Conservation (phyloP, 768 basidiomycete species). For the Calocybe cyanea region DNA sequence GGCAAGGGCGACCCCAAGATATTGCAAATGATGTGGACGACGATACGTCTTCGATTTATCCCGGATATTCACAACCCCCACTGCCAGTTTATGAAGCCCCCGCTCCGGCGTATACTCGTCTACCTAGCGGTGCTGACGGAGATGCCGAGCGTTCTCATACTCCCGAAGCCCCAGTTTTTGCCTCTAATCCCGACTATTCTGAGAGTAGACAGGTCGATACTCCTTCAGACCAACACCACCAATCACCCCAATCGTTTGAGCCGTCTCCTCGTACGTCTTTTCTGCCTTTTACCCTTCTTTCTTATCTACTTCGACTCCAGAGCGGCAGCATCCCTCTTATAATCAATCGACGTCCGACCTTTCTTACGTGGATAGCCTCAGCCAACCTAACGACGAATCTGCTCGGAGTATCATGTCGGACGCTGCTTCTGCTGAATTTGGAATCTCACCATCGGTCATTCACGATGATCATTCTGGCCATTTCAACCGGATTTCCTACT, state of each 20-base stretch:
- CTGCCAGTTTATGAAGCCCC: constrained; percentile 7
- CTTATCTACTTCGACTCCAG: constrained; percentile 1
- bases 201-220: background rate
- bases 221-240: constrained; percentile 2
- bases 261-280: constrained; percentile 1
- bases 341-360: constrained; percentile 16
- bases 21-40: background rate
- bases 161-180: constrained; percentile 3
- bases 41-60: constrained; percentile 16
- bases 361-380: constrained; percentile 12
- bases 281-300: background rate
- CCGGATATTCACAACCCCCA: constrained; percentile 6
- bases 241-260: constrained; percentile 1
- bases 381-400: background rate
- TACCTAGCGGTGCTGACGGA: background rate
- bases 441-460: background rate
- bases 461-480: background rate
- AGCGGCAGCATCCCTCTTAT: background rate
- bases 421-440: background rate
- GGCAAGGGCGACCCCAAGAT: background rate
- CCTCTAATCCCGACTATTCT: background rate
- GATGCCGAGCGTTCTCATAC: background rate
- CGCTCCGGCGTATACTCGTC: background rate
- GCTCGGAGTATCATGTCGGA: background rate
- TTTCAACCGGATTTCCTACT: background rate